phyloP scores from a whole-genome alignment of 495 filamentous ascomycete species.

The Aspergillus incahuasiensis region DNA sequence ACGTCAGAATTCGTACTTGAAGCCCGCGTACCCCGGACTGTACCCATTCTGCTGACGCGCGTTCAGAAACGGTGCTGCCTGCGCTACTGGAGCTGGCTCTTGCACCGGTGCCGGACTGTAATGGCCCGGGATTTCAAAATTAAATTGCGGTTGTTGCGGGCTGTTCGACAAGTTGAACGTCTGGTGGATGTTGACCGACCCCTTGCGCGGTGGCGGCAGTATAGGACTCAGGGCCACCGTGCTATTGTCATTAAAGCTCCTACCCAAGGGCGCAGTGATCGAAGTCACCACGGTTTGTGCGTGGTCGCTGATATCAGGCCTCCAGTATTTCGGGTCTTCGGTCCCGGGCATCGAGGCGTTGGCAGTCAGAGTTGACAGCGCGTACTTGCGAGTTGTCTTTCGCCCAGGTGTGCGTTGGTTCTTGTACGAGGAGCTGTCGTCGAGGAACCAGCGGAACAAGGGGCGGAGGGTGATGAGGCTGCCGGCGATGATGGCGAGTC shows the following conservation, averaged over 20 bases:
- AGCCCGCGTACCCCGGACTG: neutral
- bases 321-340: neutral
- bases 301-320: neutral
- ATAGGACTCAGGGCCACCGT: slow-evolving; percentile 6
- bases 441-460: slow-evolving; percentile 2
- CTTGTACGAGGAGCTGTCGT: neutral
- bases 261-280: neutral
- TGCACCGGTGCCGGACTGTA: neutral
- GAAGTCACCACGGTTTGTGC: neutral
- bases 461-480: slow-evolving; percentile 37
- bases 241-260: neutral
- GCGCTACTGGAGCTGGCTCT: neutral
- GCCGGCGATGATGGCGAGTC: slow-evolving; percentile 33
- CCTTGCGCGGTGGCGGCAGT: neutral
- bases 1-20: neutral
- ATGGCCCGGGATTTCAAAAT: neutral
- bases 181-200: neutral
- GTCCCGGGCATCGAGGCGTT: neutral
- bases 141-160: neutral
- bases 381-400: neutral
- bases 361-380: neutral
- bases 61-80: neutral
- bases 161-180: neutral
- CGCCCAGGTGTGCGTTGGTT: neutral
- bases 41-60: neutral